phyloP scores from a whole-genome alignment of 805 yeast genomes.

The Kodamaea neixiangensis region DNA sequence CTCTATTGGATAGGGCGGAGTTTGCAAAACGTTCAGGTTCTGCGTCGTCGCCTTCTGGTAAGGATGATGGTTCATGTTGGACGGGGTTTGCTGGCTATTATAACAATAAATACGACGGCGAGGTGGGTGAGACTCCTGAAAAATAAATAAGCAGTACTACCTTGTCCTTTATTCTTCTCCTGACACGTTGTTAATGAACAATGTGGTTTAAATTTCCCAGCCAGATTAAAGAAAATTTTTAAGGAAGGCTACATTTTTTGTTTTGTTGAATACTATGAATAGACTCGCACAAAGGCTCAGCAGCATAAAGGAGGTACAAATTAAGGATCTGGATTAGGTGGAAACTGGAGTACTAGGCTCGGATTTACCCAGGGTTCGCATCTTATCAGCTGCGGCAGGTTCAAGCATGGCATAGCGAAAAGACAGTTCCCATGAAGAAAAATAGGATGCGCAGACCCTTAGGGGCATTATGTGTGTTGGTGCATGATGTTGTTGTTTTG shows the following conservation, averaged over 20 bases:
- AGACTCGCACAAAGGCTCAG: background rate
- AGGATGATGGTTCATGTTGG: background rate
- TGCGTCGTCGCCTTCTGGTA: slow-evolving; percentile 2
- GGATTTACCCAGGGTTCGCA: background rate
- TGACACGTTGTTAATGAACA: slow-evolving; percentile 1
- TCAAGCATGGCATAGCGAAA: background rate
- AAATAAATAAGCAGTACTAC: background rate
- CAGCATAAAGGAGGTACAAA: background rate
- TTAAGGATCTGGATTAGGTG: background rate
- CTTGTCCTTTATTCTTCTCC: slow-evolving; percentile 5
- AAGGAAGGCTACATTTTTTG: background rate
- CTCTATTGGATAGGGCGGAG: slow-evolving; percentile 4
- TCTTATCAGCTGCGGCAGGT: background rate
- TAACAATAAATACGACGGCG: background rate
- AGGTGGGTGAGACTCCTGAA: slow-evolving; percentile 1
- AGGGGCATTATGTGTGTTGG: background rate
- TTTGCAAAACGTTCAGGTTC: background rate
- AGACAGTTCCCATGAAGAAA: background rate
- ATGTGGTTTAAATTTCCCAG: slow-evolving; percentile 2
- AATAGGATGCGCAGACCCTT: background rate
- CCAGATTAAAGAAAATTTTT: slow-evolving; percentile 6
- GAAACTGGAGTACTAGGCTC: background rate
- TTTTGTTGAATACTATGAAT: slow-evolving; percentile 3
- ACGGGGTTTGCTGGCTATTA: background rate
- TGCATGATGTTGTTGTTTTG: background rate